Evolutionary conservation across 2,329 filamentous ascomycete genomes (phyloP).

Genomic region (Pestalotiopsis sp.): DNA sequence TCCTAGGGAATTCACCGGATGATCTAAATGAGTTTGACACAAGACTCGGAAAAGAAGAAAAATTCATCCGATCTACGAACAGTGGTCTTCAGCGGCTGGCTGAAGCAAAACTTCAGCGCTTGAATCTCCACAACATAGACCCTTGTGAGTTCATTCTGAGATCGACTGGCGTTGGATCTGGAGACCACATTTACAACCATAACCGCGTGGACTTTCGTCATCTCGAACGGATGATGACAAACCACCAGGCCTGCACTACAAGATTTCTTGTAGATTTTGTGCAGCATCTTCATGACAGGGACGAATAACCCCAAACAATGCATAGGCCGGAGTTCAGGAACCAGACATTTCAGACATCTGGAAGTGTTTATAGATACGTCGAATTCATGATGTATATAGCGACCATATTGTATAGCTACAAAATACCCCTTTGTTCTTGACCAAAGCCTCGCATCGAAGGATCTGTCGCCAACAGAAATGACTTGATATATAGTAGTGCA

Average conservation of each 20-base stretch:
- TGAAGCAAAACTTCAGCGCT: not conserved
- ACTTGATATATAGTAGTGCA: not conserved
- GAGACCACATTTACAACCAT: not conserved
- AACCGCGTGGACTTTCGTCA: not conserved
- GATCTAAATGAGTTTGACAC: not conserved
- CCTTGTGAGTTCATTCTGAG: not conserved
- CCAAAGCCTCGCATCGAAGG: not conserved
- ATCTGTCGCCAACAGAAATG: not conserved
- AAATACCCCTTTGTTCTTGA: slow-evolving; percentile 8
- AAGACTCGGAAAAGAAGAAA: not conserved
- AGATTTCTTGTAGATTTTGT: not conserved
- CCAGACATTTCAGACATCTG: not conserved
- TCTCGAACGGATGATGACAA: not conserved
- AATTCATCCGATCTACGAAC: not conserved
- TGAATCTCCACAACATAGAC: not conserved
- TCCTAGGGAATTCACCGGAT: not conserved
- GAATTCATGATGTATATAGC: not conserved
- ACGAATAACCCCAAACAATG: not conserved
- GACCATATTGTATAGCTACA: not conserved
- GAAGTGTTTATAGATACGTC: not conserved
- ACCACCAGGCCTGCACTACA: not conserved
- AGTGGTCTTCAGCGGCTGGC: not conserved
- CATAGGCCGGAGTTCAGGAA: not conserved
- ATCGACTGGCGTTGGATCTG: not conserved
- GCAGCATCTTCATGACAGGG: not conserved